These are phyloP conservation scores for Mycena capillaripes DNA, from an alignment of 768 basidiomycete species.

Conservation along the genomic window DNA sequence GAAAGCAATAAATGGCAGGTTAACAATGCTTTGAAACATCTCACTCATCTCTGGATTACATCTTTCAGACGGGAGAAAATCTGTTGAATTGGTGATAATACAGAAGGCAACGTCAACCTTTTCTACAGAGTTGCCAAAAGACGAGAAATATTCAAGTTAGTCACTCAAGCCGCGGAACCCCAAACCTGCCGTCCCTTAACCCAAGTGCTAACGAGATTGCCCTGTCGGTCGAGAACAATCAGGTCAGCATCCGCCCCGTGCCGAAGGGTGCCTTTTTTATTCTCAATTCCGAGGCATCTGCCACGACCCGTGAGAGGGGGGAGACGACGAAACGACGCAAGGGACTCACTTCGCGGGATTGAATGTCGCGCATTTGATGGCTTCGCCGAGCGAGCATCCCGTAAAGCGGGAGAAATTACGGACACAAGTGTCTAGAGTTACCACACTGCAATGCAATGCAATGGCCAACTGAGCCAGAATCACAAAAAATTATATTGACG, in stretches of 20 bases:
- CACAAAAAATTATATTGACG: background rate
- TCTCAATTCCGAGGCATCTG: constrained; percentile 84
- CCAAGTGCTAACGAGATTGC: constrained; percentile 80
- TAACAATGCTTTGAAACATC: too few relatives aligned
- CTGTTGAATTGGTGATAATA: background rate
- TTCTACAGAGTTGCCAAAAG: too few relatives aligned
- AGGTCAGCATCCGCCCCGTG: constrained; percentile 92
- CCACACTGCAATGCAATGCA: constrained; percentile 66
- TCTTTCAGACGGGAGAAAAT: too few relatives aligned
- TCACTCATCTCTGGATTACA: too few relatives aligned
- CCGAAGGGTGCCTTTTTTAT: constrained; percentile 84
- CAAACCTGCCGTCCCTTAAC: constrained; percentile 83
- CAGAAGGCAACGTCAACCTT: background rate
- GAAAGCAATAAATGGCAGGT: too few relatives aligned
- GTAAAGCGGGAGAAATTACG: constrained; percentile 90
- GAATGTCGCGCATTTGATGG: constrained; percentile 88
- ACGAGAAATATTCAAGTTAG: background rate
- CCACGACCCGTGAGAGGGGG: constrained; percentile 6
- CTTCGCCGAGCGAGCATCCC: constrained; percentile 85
- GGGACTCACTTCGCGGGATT: constrained; percentile 81
- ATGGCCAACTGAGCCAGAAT: background rate
- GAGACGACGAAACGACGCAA: background rate
- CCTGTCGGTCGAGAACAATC: constrained; percentile 78
- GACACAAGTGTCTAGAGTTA: constrained; percentile 88
- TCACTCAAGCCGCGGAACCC: constrained; percentile 46